Conservation (phyloP, 75 land plant species). For the Cupressus sempervirens region DNA sequence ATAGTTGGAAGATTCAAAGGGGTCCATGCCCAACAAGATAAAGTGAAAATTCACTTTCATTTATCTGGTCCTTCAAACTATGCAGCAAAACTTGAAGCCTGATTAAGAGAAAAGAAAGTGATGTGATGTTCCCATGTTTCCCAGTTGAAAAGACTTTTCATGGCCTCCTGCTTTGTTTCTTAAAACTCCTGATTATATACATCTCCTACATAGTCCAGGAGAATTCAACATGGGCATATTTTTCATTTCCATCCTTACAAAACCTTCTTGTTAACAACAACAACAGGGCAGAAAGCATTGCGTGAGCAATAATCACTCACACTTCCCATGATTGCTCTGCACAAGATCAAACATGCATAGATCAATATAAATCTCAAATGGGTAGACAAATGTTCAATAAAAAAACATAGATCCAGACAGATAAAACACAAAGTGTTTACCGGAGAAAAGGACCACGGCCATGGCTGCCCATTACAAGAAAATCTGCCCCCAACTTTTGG, state of each 20-base stretch:
- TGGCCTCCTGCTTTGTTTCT: not conserved
- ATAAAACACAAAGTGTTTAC: not conserved
- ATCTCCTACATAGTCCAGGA: not conserved
- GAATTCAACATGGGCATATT: not conserved
- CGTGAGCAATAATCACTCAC: conserved; percentile 10
- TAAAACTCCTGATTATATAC: too few relatives aligned
- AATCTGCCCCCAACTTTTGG: too few relatives aligned
- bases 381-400: not conserved
- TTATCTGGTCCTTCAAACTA: not conserved
- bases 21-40: not conserved
- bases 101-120: not conserved
- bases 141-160: not conserved
- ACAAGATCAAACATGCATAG: not conserved
- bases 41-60: not conserved
- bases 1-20: not conserved
- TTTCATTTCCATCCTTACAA: not conserved
- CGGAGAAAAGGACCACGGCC: not conserved
- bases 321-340: conserved; percentile 10
- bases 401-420: not conserved
- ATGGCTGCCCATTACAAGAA: not conserved
- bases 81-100: not conserved
- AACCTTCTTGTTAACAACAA: not conserved
- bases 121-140: not conserved
- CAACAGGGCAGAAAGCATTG: not conserved
- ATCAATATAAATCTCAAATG: not conserved